These are phyloP conservation scores for Pseudogymnoascus sp. DNA, from an alignment of 2,329 filamentous ascomycete species.

Conservation along the genomic window DNA sequence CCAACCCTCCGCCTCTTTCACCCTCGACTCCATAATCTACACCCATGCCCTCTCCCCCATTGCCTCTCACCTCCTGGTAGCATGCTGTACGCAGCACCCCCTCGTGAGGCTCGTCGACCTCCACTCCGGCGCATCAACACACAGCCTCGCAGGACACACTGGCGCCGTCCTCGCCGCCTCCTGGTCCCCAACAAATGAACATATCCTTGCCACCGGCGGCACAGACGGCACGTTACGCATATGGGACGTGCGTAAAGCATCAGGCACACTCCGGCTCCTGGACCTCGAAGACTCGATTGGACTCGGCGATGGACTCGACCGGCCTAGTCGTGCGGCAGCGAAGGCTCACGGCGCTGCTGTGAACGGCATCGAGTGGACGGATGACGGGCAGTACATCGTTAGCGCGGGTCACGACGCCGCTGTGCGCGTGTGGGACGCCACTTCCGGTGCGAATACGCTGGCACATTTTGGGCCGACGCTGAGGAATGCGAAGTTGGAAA, in stretches of 20 bases:
- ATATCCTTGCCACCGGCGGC: constrained; percentile 78
- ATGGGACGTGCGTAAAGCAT: constrained; percentile 80
- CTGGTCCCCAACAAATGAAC: constrained; percentile 77
- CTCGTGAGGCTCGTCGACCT: constrained; percentile 80
- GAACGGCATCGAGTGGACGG: constrained; percentile 79
- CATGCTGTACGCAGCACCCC: constrained; percentile 81
- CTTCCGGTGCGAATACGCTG: constrained; percentile 76
- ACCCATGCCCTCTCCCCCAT: constrained; percentile 72
- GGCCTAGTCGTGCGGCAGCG: constrained; percentile 42
- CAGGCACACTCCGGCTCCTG: constrained; percentile 66
- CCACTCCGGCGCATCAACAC: constrained; percentile 69
- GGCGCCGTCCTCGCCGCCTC: constrained; percentile 61
- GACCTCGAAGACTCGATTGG: constrained; percentile 80
- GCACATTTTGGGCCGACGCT: constrained; percentile 80
- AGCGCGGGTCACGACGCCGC: constrained; percentile 77
- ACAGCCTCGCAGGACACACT: constrained; percentile 62
- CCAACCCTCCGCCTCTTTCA: constrained; percentile 56
- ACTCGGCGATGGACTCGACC: constrained; percentile 33
- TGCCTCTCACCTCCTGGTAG: constrained; percentile 68
- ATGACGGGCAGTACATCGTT: constrained; percentile 68
- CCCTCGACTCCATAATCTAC: constrained; percentile 62
- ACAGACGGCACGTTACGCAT: constrained; percentile 75
- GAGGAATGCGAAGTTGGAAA: constrained; percentile 62
- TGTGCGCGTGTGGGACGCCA: constrained; percentile 80
- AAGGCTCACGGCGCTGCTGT: constrained; percentile 74